Evolutionary conservation across 2,329 filamentous ascomycete genomes (phyloP).

Genomic region (Neobulgaria alba): DNA sequence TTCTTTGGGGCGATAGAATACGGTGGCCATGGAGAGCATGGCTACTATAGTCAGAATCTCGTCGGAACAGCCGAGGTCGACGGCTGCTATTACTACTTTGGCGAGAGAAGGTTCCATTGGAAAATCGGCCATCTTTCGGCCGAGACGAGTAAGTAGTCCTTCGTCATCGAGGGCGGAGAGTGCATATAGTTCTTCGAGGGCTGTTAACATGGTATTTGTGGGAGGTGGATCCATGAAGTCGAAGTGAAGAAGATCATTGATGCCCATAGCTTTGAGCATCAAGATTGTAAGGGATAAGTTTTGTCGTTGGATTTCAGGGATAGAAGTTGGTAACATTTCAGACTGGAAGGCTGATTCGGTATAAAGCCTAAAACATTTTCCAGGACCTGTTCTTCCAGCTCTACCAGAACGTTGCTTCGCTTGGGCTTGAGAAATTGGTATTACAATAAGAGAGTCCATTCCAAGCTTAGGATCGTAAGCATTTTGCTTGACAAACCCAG

Average conservation of each 20-base stretch:
- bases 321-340: slow-evolving; percentile 93
- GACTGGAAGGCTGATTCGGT: slow-evolving; percentile 93
- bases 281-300: slow-evolving; percentile 90
- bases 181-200: slow-evolving; percentile 89
- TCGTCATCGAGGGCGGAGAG: slow-evolving; percentile 90
- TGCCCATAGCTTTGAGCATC: slow-evolving; percentile 98
- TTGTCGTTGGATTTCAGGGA: slow-evolving; percentile 92
- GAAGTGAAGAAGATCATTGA: slow-evolving; percentile 94
- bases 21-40: slow-evolving; percentile 78
- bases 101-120: slow-evolving; percentile 92
- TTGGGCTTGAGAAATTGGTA: slow-evolving; percentile 92
- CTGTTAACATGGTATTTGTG: slow-evolving; percentile 95
- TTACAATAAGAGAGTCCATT: slow-evolving; percentile 94
- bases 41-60: slow-evolving; percentile 92
- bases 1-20: slow-evolving; percentile 95
- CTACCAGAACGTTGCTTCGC: slow-evolving; percentile 90
- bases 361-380: slow-evolving; percentile 92
- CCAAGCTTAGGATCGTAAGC: slow-evolving; percentile 94
- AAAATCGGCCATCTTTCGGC: slow-evolving; percentile 96
- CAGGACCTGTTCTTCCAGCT: slow-evolving; percentile 88
- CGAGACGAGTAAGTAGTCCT: slow-evolving; percentile 81
- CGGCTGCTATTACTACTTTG: slow-evolving; percentile 81
- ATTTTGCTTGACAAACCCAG: slow-evolving; percentile 96
- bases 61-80: slow-evolving; percentile 83
- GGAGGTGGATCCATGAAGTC: slow-evolving; percentile 99